These are phyloP conservation scores for Fusarium domesticum DNA, from an alignment of 2,329 filamentous ascomycete species.

Conservation along the genomic window DNA sequence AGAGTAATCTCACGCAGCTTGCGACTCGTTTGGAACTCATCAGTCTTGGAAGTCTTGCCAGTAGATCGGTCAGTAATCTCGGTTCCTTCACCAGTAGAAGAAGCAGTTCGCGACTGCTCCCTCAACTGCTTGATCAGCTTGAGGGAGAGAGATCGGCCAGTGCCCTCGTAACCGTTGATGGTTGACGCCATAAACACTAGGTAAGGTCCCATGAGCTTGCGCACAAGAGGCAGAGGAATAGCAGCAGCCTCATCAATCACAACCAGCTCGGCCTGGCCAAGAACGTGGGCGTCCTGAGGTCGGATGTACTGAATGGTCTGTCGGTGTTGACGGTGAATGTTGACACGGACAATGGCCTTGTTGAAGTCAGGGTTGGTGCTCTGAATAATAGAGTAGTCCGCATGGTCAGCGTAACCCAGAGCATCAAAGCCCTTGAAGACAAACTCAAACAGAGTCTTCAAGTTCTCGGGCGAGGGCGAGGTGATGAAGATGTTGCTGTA, in stretches of 20 bases:
- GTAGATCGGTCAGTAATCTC: constrained; percentile 75
- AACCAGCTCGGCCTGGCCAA: constrained; percentile 90
- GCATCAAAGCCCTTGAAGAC: constrained; percentile 98
- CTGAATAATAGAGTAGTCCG: constrained; percentile 97
- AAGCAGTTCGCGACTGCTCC: constrained; percentile 75
- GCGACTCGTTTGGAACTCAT: constrained; percentile 64
- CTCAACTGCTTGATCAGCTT: constrained; percentile 97
- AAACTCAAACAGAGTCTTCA: constrained; percentile 98
- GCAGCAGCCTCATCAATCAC: constrained; percentile 98
- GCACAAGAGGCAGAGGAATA: constrained; percentile 87
- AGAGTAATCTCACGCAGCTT: constrained; percentile 89
- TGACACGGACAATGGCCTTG: constrained; percentile 96
- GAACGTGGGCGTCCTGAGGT: constrained; percentile 89
- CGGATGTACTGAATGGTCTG: constrained; percentile 99
- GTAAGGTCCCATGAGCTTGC: constrained; percentile 94
- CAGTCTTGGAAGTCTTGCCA: constrained; percentile 66
- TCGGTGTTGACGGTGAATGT: constrained; percentile 89
- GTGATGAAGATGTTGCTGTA: constrained; percentile 99
- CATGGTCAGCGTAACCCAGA: constrained; percentile 87
- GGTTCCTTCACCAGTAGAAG: constrained; percentile 54
- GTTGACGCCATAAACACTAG: constrained; percentile 99
- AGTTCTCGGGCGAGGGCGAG: constrained; percentile 92
- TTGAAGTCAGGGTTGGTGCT: constrained; percentile 98
- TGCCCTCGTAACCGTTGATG: constrained; percentile 98
- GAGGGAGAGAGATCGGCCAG: constrained; percentile 86